Conservation (phyloP, 2,329 filamentous ascomycete species). For the Alternaria sp. region DNA sequence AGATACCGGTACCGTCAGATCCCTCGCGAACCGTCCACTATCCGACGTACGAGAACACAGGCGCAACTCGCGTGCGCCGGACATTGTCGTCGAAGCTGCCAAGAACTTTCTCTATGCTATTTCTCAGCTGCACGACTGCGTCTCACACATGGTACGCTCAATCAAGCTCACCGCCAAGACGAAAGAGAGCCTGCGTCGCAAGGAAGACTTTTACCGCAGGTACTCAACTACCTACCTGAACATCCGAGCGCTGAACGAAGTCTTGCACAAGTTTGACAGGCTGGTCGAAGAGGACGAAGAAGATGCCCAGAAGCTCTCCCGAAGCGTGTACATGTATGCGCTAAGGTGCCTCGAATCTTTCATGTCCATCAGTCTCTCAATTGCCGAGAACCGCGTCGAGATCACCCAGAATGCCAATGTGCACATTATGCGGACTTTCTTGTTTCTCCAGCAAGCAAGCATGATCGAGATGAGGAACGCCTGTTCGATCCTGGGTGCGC, state of each 20-base stretch:
- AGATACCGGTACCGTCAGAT: conserved; percentile 42
- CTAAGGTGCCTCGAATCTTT: conserved; percentile 45
- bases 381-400: conserved; percentile 50
- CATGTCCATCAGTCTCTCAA: conserved; percentile 44
- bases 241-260: conserved; percentile 63
- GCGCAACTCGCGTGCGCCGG: conserved; percentile 53
- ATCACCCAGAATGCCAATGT: conserved; percentile 63
- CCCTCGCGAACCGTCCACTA: conserved; percentile 56
- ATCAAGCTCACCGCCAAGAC: conserved; percentile 48
- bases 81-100: conserved; percentile 62
- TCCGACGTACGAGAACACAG: conserved; percentile 65
- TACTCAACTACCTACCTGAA: conserved; percentile 63
- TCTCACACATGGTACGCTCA: conserved; percentile 45
- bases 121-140: conserved; percentile 55
- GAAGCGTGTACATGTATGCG: conserved; percentile 43
- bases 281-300: conserved; percentile 59
- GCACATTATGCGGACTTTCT: conserved; percentile 63
- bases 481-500: conserved; percentile 57
- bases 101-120: conserved; percentile 63
- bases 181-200: conserved; percentile 51
- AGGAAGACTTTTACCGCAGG: conserved; percentile 58
- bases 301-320: conserved; percentile 48
- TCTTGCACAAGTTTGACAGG: conserved; percentile 58
- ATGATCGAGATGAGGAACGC: conserved; percentile 66
- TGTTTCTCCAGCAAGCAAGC: conserved; percentile 65